A percentile compares a stretch with the other conserved stretches of the same genome.
These are phyloP conservation scores for Aureococcus anophagefferens DNA, from an alignment of 108 stramenopile genomes.

Conservation along the genomic window DNA sequence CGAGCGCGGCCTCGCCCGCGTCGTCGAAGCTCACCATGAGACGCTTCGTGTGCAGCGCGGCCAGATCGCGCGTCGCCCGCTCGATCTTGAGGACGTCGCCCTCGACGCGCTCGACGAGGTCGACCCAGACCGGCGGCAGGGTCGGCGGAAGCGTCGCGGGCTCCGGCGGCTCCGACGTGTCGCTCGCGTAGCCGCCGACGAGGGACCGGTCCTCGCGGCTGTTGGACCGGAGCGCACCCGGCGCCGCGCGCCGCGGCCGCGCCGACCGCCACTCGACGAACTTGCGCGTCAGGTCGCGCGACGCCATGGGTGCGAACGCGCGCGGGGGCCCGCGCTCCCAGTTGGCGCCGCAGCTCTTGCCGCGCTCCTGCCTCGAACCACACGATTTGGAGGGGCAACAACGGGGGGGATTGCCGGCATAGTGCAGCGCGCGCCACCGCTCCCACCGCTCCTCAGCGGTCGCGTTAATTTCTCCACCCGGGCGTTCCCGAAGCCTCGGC, in stretches of 20 bases:
- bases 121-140: conserved; percentile 20
- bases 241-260: too few relatives aligned
- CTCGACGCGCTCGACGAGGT: not conserved
- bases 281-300: conserved; percentile 27
- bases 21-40: conserved; percentile 61
- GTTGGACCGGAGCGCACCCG: not conserved
- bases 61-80: conserved; percentile 65
- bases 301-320: too few relatives aligned
- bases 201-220: not conserved
- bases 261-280: conserved; percentile 14
- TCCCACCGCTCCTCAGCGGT: too few relatives aligned
- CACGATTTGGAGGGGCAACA: too few relatives aligned
- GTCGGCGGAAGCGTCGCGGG: not conserved
- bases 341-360: too few relatives aligned
- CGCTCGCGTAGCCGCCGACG: not conserved
- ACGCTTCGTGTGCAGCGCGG: conserved; percentile 75
- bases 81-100: conserved; percentile 49
- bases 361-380: too few relatives aligned
- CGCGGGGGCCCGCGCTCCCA: too few relatives aligned
- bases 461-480: too few relatives aligned
- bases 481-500: too few relatives aligned
- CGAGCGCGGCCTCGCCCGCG: conserved; percentile 58
- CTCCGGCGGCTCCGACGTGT: not conserved
- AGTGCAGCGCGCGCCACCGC: too few relatives aligned
- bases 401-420: too few relatives aligned